These are phyloP conservation scores for Phaseolus lunatus DNA, from an alignment of 306 rosid species.

Conservation along the genomic window DNA sequence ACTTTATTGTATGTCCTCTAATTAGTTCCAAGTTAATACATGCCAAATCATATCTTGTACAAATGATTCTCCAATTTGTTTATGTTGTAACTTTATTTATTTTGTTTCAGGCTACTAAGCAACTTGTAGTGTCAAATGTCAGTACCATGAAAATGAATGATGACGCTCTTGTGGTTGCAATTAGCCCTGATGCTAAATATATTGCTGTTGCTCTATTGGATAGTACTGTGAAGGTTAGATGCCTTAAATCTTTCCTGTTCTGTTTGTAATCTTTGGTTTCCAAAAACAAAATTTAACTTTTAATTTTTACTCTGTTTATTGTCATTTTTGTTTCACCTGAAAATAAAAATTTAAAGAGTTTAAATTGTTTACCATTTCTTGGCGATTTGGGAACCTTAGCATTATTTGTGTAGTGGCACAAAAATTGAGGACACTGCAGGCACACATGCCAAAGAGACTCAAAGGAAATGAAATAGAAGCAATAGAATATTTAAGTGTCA, in stretches of 20 bases:
- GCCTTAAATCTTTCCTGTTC: slow-evolving; percentile 34
- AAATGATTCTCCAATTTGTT: slow-evolving; percentile 30
- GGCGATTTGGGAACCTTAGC: background rate
- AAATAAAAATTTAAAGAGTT: slow-evolving; percentile 10
- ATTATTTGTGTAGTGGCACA: background rate
- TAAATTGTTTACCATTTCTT: slow-evolving; percentile 8
- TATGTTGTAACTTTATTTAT: slow-evolving; percentile 32
- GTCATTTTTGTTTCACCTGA: slow-evolving; percentile 29
- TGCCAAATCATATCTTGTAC: background rate
- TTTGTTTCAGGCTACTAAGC: slow-evolving; percentile 69
- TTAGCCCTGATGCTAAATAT: slow-evolving; percentile 92
- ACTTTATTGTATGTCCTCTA: slow-evolving; percentile 8
- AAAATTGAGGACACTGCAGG: background rate
- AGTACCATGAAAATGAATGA: slow-evolving; percentile 84
- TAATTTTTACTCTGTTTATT: slow-evolving; percentile 22
- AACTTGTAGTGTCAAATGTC: slow-evolving; percentile 67
- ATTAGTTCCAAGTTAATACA: slow-evolving; percentile 18
- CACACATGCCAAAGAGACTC: background rate
- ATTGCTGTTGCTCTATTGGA: slow-evolving; percentile 85
- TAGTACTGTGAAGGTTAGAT: slow-evolving; percentile 83
- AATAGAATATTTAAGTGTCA: background rate
- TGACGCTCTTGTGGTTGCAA: slow-evolving; percentile 81
- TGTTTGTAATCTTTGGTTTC: slow-evolving; percentile 28
- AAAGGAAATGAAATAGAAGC: background rate
- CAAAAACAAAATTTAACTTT: background rate